These are phyloP conservation scores for Durio zibethinus DNA, from an alignment of 345 rosid genomes.

Conservation along the genomic window DNA sequence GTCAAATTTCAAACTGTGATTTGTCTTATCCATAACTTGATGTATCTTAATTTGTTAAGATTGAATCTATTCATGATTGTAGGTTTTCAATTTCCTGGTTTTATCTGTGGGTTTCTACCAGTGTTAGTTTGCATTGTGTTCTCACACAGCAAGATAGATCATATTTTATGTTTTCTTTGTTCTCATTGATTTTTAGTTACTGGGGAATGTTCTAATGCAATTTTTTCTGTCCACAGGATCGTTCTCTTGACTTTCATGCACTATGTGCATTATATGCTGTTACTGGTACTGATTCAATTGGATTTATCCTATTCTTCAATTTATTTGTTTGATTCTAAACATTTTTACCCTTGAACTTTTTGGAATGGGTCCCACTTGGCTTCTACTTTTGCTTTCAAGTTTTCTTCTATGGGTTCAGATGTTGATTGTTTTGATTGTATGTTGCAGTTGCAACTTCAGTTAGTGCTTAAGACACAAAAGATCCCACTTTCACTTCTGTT, in stretches of 20 bases:
- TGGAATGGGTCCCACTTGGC: background rate
- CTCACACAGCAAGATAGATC: background rate
- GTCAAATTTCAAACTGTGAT: background rate
- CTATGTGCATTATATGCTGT: conserved; percentile 94
- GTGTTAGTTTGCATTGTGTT: background rate
- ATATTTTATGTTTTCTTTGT: background rate
- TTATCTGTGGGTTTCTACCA: background rate
- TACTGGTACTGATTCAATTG: conserved; percentile 57
- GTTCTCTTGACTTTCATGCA: conserved; percentile 80
- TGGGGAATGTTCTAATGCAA: conserved; percentile 17
- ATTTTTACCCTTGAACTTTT: background rate
- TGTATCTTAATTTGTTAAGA: background rate
- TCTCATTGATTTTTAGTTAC: background rate
- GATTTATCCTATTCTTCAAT: background rate
- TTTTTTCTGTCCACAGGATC: conserved; percentile 61
- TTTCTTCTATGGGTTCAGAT: background rate
- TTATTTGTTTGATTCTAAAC: background rate
- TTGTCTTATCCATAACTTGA: background rate
- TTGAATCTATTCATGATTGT: background rate
- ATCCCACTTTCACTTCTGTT: background rate
- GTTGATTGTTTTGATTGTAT: background rate
- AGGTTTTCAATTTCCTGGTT: background rate
- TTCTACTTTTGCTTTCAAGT: background rate
- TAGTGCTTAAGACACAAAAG: background rate
- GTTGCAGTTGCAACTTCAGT: background rate